Conservation (phyloP, 2,329 filamentous ascomycete species). For the Amesomyces nigricolor region DNA sequence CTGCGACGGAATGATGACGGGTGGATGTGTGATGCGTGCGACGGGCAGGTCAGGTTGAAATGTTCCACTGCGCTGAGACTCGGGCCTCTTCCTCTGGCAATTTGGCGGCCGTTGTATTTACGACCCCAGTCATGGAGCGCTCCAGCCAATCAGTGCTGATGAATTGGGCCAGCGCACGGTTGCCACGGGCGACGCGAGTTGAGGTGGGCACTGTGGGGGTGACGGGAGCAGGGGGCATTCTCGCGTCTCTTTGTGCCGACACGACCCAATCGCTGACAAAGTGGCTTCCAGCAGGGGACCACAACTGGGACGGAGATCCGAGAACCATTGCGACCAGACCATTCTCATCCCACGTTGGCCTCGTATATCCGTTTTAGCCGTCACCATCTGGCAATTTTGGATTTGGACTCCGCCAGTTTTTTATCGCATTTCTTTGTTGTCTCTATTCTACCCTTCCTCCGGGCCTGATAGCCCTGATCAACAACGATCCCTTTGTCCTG, state of each 20-base stretch:
- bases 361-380: constrained; percentile 18
- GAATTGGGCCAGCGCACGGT: not conserved
- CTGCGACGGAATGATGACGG: too few relatives aligned
- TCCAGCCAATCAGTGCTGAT: constrained; percentile 8
- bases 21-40: not conserved
- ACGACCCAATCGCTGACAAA: constrained; percentile 16
- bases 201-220: constrained; percentile 8
- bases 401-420: not conserved
- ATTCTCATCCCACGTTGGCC: constrained; percentile 14
- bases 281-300: too few relatives aligned
- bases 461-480: not conserved
- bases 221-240: not conserved
- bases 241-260: not conserved
- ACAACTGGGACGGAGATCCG: not conserved
- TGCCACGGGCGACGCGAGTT: constrained; percentile 20
- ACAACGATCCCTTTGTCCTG: not conserved
- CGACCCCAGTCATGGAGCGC: not conserved
- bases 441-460: not conserved
- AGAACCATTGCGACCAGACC: not conserved
- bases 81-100: too few relatives aligned
- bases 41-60: not conserved
- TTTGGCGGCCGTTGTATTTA: constrained; percentile 18
- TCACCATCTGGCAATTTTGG: constrained; percentile 19
- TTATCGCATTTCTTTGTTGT: not conserved
- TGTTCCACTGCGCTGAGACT: not conserved